These are phyloP conservation scores for Suillus subalutaceus DNA, from an alignment of 768 basidiomycete genomes.

Conservation along the genomic window DNA sequence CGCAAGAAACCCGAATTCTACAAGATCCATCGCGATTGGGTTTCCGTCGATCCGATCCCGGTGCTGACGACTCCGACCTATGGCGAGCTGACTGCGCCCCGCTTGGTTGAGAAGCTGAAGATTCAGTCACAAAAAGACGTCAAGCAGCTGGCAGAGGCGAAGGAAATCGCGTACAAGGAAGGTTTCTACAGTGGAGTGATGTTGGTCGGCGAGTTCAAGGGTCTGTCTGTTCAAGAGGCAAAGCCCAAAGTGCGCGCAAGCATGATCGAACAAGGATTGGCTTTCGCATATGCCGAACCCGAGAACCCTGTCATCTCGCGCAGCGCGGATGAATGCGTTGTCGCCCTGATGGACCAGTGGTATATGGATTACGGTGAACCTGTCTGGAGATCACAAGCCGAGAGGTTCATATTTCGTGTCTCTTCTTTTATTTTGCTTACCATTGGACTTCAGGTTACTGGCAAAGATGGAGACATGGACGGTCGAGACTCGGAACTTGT, in stretches of 20 bases:
- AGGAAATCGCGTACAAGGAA: conserved; percentile 98
- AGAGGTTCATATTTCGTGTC: conserved; percentile 58
- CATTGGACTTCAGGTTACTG: conserved; percentile 56
- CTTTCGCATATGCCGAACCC: conserved; percentile 93
- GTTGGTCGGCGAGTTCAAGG: conserved; percentile 90
- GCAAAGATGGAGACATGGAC: conserved; percentile 89
- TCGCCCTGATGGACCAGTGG: conserved; percentile 99
- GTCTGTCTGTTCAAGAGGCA: conserved; percentile 85
- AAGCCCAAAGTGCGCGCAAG: conserved; percentile 85
- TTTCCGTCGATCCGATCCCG: conserved; percentile 79
- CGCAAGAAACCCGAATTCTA: conserved; percentile 97
- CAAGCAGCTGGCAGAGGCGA: conserved; percentile 93
- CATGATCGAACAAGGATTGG: conserved; percentile 78
- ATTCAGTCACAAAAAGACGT: conserved; percentile 94
- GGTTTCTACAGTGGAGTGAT: conserved; percentile 96
- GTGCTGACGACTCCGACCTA: conserved; percentile 91
- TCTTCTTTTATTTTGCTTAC: conserved; percentile 3
- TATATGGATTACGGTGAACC: conserved; percentile 96
- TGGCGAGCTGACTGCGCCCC: conserved; percentile 86
- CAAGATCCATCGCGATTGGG: conserved; percentile 91
- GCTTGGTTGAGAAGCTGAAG: conserved; percentile 85
- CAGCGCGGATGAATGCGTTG: conserved; percentile 96
- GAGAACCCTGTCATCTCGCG: conserved; percentile 89
- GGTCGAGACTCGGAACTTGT: conserved; percentile 88
- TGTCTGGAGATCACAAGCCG: conserved; percentile 83